phyloP scores from a whole-genome alignment of 2,329 filamentous ascomycete species.

The Macrophomina phaseolina region DNA sequence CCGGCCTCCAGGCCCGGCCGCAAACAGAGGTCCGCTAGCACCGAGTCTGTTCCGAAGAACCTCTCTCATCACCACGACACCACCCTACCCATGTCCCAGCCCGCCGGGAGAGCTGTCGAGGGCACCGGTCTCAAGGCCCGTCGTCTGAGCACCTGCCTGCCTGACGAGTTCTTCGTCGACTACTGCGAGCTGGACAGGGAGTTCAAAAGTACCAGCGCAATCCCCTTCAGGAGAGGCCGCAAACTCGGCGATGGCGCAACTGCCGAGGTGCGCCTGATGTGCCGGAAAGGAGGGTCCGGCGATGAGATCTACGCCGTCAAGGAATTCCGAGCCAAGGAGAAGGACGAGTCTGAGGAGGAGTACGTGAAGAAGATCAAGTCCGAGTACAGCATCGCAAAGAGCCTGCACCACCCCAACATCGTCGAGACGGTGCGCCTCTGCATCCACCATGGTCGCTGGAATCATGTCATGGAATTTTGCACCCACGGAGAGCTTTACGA shows the following conservation, averaged over 20 bases:
- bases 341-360: slow-evolving; percentile 71
- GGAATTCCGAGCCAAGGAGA: slow-evolving; percentile 77
- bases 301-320: slow-evolving; percentile 81
- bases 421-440: slow-evolving; percentile 81
- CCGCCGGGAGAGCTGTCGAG: slow-evolving; percentile 57
- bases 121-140: slow-evolving; percentile 79
- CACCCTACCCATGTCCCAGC: slow-evolving; percentile 34
- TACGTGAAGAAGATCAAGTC: slow-evolving; percentile 91
- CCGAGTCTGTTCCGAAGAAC: slow-evolving; percentile 39
- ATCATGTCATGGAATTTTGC: slow-evolving; percentile 94
- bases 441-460: slow-evolving; percentile 75
- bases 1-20: slow-evolving; percentile 29
- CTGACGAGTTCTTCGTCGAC: slow-evolving; percentile 76
- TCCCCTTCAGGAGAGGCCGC: slow-evolving; percentile 75
- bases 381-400: slow-evolving; percentile 87
- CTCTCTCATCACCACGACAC: slow-evolving; percentile 34
- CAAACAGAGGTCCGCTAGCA: slow-evolving; percentile 41
- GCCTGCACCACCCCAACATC: slow-evolving; percentile 84
- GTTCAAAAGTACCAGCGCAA: slow-evolving; percentile 69
- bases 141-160: slow-evolving; percentile 75
- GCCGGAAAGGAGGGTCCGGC: slow-evolving; percentile 64
- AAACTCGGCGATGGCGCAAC: slow-evolving; percentile 82
- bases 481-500: slow-evolving; percentile 79
- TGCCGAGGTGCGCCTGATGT: slow-evolving; percentile 81
- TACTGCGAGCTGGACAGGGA: slow-evolving; percentile 71